Evolutionary conservation across 305 asterid species (phyloP).

Genomic region (Fraxinus greggii): DNA sequence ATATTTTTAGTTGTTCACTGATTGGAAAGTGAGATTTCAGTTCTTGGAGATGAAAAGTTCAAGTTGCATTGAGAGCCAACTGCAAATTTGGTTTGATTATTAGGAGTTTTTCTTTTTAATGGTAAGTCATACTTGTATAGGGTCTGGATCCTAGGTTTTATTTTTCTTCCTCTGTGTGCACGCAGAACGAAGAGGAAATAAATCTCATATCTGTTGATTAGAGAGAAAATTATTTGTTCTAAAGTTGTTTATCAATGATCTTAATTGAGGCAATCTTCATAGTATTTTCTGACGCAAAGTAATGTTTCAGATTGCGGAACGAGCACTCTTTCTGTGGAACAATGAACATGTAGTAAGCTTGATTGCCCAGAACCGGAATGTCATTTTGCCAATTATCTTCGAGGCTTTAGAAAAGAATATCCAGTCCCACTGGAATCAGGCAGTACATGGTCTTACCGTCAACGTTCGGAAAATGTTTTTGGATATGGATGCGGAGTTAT

Average conservation of each 20-base stretch:
- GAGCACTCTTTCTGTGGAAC: constrained; percentile 78
- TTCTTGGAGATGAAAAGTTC: neutral
- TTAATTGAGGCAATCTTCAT: neutral
- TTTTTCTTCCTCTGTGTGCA: neutral
- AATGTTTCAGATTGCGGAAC: constrained; percentile 72
- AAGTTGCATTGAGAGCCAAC: neutral
- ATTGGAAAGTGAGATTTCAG: neutral
- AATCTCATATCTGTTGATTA: neutral
- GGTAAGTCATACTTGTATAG: neutral
- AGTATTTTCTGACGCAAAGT: constrained; percentile 19
- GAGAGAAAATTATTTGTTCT: neutral
- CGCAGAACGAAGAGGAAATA: neutral
- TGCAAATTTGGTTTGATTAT: neutral
- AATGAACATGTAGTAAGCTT: constrained; percentile 61
- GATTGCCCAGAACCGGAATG: constrained; percentile 62
- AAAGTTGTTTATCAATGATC: neutral
- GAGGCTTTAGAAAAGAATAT: constrained; percentile 74
- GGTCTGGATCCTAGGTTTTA: neutral
- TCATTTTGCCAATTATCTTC: constrained; percentile 68
- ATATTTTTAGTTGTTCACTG: neutral
- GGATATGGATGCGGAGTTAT: constrained; percentile 70
- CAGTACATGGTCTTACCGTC: constrained; percentile 59
- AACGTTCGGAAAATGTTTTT: constrained; percentile 69
- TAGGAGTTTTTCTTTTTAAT: neutral
- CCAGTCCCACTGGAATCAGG: constrained; percentile 82